Conservation (phyloP, 2,329 filamentous ascomycete species). For the Hypocreales sp. region DNA sequence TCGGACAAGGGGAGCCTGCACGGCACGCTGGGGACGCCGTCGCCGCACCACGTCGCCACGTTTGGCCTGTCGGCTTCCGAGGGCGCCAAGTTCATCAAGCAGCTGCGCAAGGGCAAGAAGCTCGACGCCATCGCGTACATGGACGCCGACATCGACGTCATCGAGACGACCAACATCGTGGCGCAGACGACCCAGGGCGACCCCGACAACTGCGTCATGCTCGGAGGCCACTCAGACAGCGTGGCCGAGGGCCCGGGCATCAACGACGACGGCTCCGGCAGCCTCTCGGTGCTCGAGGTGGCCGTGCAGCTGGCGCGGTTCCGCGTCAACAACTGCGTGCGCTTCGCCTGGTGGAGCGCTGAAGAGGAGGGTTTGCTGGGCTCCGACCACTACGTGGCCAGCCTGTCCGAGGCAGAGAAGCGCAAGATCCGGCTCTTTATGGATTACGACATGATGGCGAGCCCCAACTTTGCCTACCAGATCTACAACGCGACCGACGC, state of each 20-base stretch:
- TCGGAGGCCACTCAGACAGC: slow-evolving; percentile 49
- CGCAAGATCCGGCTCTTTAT: slow-evolving; percentile 48
- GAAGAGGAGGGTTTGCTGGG: slow-evolving; percentile 52
- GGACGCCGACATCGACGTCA: slow-evolving; percentile 36
- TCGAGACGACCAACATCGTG: slow-evolving; percentile 43
- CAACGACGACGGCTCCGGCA: slow-evolving; percentile 64
- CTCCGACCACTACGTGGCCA: slow-evolving; percentile 45
- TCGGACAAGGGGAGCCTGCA: slow-evolving; percentile 45
- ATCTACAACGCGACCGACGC: slow-evolving; percentile 60
- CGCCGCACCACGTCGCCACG: slow-evolving; percentile 46
- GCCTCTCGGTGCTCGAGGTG: slow-evolving; percentile 44
- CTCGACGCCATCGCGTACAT: slow-evolving; percentile 44
- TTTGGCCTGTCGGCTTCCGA: slow-evolving; percentile 48
- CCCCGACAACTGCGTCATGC: slow-evolving; percentile 47
- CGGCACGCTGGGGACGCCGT: slow-evolving; percentile 53
- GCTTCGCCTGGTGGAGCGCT: slow-evolving; percentile 53
- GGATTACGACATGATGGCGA: slow-evolving; percentile 59
- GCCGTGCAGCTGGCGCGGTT: slow-evolving; percentile 42
- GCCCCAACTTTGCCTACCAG: slow-evolving; percentile 49
- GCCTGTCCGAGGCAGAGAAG: slow-evolving; percentile 42
- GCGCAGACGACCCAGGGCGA: slow-evolving; percentile 46
- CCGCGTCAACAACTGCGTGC: slow-evolving; percentile 47
- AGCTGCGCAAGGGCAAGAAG: slow-evolving; percentile 32
- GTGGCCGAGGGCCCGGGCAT: slow-evolving; percentile 53
- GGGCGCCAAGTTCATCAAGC: slow-evolving; percentile 37